Base-by-base conservation (phyloP, 2,329 filamentous ascomycete species). In the Pseudogymnoascus sp. region DNA sequence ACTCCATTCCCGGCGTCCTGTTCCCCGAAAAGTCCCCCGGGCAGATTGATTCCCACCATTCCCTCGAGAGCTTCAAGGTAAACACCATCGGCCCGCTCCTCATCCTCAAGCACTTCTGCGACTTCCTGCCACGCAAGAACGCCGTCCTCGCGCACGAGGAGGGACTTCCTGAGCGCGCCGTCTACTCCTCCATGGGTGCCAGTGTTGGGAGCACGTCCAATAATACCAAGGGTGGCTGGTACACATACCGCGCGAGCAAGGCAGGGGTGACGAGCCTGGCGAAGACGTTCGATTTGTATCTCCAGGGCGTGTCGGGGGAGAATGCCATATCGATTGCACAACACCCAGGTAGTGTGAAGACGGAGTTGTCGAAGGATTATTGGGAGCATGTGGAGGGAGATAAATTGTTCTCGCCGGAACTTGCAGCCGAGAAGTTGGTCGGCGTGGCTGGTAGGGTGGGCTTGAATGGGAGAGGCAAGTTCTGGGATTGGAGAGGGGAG, bases 301-400 rank as follows among this genome's bases (percentile, higher is more conserved):
- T 94, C 32, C 73, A 73, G 35, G 76, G 79, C 3, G 77, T 79
- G 41, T 79, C 81, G 62, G 84, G 79, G 0, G 80, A 81, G 0
- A 84, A 82, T 59, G 88, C 87, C 0, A 77, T 91, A 65, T 84
- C 84, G 1, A 75, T 95, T 9, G 81, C 81, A 8, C 79, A 94
- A 69, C 90, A 94, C 73, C 90, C 90, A 1, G 90, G 90, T 2
- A 94, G 90, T 1, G 89, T 94, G 57, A 85, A 81, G 75, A 94
- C 90, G 58, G 85, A 81, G 8, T 74, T 95, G 64, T 90, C 85
- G 64, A 80, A 78, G 68, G 84, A 85, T 43, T 94, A 89, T 70
- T 93, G 89, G 89, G 76, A 70, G 0, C 82, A 78, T 39, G 84
- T 88, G 41, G 77, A 78, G 50, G 78, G 81, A 66, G 77, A 69